A percentile compares a stretch with the other conserved stretches of the same genome.
phyloP scores from a whole-genome alignment of 225 moss, liverwort and hornwort species.

The Ulota crispa region DNA sequence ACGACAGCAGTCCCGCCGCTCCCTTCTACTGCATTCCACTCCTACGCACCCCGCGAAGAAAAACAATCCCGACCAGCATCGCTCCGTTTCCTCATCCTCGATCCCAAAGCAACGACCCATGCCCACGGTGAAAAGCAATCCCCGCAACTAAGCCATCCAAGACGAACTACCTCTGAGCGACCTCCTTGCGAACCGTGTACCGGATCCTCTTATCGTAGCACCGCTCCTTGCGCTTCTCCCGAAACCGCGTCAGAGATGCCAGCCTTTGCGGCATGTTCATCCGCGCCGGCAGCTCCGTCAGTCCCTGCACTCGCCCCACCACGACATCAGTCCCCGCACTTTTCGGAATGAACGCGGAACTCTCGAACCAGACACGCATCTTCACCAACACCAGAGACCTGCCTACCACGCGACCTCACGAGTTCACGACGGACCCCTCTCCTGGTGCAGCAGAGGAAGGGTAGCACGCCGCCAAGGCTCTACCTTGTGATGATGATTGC shows the following conservation, averaged over 20 bases:
- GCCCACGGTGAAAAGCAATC: not conserved
- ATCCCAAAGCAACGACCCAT: not conserved
- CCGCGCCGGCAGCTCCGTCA: constrained; percentile 82
- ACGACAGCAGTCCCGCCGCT: not conserved
- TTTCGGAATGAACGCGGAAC: not conserved
- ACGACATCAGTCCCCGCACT: not conserved
- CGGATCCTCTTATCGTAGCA: constrained; percentile 95
- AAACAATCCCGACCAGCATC: not conserved
- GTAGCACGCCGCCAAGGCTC: not conserved
- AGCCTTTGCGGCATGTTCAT: constrained; percentile 99
- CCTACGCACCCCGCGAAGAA: not conserved
- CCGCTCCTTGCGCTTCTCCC: constrained; percentile 94
- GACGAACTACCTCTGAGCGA: constrained; percentile 73
- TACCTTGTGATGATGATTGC: constrained; percentile 86
- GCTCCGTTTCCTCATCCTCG: not conserved
- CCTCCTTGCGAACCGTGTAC: constrained; percentile 91
- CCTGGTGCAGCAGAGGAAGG: not conserved
- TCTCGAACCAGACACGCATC: not conserved
- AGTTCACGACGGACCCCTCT: not conserved
- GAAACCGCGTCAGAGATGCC: constrained; percentile 87
- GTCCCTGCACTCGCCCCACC: constrained; percentile 48
- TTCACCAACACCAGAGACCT: not conserved
- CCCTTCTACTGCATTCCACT: not conserved
- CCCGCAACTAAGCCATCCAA: too few relatives aligned
- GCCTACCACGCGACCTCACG: not conserved